Percentiles rank a stretch among this genome's conserved stretches.
These are phyloP conservation scores for Phialemoniopsis sp. DNA, from an alignment of 2,329 filamentous ascomycete genomes.

Conservation along the genomic window DNA sequence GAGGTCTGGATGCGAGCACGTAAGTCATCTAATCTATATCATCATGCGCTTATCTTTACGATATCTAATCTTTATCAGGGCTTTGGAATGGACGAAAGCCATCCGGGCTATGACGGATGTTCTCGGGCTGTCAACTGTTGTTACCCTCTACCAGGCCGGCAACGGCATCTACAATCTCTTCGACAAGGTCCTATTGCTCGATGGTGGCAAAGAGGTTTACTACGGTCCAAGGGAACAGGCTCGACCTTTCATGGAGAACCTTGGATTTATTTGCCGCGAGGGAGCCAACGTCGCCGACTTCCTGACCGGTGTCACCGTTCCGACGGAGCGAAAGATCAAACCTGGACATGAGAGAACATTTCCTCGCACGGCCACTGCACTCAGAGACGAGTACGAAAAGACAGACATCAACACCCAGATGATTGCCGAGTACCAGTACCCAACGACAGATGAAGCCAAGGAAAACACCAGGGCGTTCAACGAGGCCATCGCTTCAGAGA, in stretches of 20 bases:
- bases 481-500: constrained; percentile 47
- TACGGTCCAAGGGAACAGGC: constrained; percentile 59
- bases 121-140: constrained; percentile 52
- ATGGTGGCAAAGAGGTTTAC: constrained; percentile 62
- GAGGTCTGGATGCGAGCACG: constrained; percentile 61
- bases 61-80: constrained; percentile 16
- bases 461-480: constrained; percentile 49
- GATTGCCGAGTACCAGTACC: constrained; percentile 53
- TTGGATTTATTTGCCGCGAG: constrained; percentile 59
- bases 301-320: constrained; percentile 64
- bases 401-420: constrained; percentile 46
- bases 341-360: constrained; percentile 31
- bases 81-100: constrained; percentile 61
- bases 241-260: constrained; percentile 59
- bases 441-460: constrained; percentile 41
- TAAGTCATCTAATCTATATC: constrained; percentile 41
- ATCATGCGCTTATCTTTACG: no score
- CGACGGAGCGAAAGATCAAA: constrained; percentile 62
- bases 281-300: constrained; percentile 72
- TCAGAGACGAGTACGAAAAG: constrained; percentile 46
- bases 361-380: constrained; percentile 36
- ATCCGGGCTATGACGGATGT: constrained; percentile 65
- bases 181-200: constrained; percentile 75
- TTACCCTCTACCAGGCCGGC: constrained; percentile 64
- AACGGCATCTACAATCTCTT: constrained; percentile 64